These are phyloP conservation scores for Paecilomyces dactylethromorphus DNA, from an alignment of 2,329 filamentous ascomycete genomes.

Conservation along the genomic window DNA sequence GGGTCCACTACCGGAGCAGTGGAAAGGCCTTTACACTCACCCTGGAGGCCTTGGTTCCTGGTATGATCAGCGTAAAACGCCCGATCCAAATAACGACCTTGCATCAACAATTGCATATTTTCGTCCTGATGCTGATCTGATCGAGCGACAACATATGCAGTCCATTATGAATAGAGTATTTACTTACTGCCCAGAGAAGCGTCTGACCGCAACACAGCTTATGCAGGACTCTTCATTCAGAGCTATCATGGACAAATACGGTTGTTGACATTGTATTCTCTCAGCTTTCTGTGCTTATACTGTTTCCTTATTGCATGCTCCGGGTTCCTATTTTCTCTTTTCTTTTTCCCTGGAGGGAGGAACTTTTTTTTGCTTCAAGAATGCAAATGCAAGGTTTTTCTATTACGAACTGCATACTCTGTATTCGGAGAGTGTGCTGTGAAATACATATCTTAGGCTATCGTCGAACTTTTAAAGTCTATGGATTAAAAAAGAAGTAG, in stretches of 20 bases:
- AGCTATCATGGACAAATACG: conserved; percentile 21
- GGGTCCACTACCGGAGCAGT: conserved; percentile 19
- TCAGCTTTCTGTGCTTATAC: neutral
- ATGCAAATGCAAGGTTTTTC: too few species aligned
- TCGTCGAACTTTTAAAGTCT: too few species aligned
- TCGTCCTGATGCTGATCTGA: conserved; percentile 11
- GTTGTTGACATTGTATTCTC: conserved; percentile 13
- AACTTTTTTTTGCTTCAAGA: too few species aligned
- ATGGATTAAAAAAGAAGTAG: too few species aligned
- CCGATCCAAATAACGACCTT: neutral
- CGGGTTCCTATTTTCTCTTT: too few species aligned
- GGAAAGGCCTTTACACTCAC: conserved; percentile 14
- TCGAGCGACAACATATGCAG: conserved; percentile 14
- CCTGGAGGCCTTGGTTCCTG: conserved; percentile 14
- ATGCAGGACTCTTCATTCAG: conserved; percentile 20
- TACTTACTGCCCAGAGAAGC: conserved; percentile 15
- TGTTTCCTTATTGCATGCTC: too few species aligned
- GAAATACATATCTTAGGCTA: too few species aligned
- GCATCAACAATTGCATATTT: neutral
- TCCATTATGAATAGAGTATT: conserved; percentile 19
- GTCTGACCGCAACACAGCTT: conserved; percentile 19
- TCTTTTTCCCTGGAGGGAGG: too few species aligned
- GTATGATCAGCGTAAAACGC: conserved; percentile 17
- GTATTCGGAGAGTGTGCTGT: too few species aligned
- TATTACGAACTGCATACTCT: too few species aligned